A percentile compares a stretch with the other conserved stretches of the same genome.
These are phyloP conservation scores for Trichoderma atroviride DNA, from an alignment of 2,329 filamentous ascomycete species.

Conservation along the genomic window DNA sequence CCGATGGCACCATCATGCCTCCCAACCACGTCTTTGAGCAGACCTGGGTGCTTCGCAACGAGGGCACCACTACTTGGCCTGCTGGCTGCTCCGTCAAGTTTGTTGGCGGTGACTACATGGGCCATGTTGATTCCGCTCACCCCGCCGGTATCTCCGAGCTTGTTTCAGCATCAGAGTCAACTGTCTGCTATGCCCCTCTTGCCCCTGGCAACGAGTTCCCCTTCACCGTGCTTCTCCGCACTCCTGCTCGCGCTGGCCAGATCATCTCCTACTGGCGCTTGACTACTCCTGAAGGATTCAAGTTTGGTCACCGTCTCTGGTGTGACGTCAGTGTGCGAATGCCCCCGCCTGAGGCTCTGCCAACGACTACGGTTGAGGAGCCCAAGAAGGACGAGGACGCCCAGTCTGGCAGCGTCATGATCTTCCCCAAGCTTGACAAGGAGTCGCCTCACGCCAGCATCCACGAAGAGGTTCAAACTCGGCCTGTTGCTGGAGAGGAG, in stretches of 20 bases:
- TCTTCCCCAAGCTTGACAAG: conserved; percentile 95
- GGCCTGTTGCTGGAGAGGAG: conserved; percentile 13
- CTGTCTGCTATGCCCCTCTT: conserved; percentile 69
- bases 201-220: conserved; percentile 72
- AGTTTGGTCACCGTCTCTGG: conserved; percentile 94
- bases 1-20: conserved; percentile 73
- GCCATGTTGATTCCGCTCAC: conserved; percentile 78
- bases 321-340: conserved; percentile 79
- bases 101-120: conserved; percentile 95
- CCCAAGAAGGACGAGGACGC: conserved; percentile 41
- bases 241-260: conserved; percentile 74
- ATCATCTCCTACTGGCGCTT: conserved; percentile 96
- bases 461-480: conserved; percentile 64
- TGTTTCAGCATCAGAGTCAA: conserved; percentile 79
- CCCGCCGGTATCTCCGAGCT: conserved; percentile 79
- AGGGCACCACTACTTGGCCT: conserved; percentile 79
- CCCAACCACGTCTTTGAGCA: conserved; percentile 80
- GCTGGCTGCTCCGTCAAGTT: conserved; percentile 88
- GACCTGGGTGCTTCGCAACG: conserved; percentile 88
- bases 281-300: conserved; percentile 74
- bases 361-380: conserved; percentile 32
- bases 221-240: conserved; percentile 85
- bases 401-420: conserved; percentile 69
- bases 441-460: conserved; percentile 83
- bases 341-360: conserved; percentile 33